Base-by-base conservation (phyloP, 495 filamentous ascomycete species). In the Tuber microsphaerosporum region DNA sequence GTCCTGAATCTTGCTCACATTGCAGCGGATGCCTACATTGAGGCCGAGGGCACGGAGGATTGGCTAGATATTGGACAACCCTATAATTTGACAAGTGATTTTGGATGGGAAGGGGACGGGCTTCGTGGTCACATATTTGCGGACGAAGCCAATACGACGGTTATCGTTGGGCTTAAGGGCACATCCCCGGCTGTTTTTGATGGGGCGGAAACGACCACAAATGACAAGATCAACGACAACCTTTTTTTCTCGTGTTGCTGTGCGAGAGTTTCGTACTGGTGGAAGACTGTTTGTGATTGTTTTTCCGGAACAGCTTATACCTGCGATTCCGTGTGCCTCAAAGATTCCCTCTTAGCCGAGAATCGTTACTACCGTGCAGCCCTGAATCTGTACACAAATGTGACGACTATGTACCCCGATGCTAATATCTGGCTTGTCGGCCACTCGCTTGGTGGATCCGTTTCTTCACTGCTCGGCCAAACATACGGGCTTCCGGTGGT, bases 241-340 rank as follows among this genome's bases (percentile, higher is more conserved):
- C 88, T 99, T 14, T 96, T 94, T 83, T 97, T 97, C 85, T 94
- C 94, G 82, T 99, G 95, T 85, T 99, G 95, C 83, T 99, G 95
- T 85, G 95, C 89, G 17, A 92, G 97, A 85, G 93, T 96, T 75
- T 92, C 93, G 0, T 92, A 92, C 22, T 91, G 89, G 85, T 97
- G 93, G 91, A 89, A 90, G 73, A 91, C 95, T 81, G 93, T 96
- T 69, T 99, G 95, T 83, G 91, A 97, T 81, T 99, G 95, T 83
- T 91, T 92, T 79, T 91, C 89, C 20, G 87, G 88, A 7, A 91
- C 93, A 2, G 81, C 81, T 39, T 98, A 92, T 78, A 91, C 90
- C 16, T 97, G 94, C 85, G 97, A 97, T 81, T 88, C 92, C 72
- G 97, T 93, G 5, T 99, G 95, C 82, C 89, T 99, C 2, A 86